phyloP scores from a whole-genome alignment of 2,329 filamentous ascomycete species.

The Diaporthe sp. region DNA sequence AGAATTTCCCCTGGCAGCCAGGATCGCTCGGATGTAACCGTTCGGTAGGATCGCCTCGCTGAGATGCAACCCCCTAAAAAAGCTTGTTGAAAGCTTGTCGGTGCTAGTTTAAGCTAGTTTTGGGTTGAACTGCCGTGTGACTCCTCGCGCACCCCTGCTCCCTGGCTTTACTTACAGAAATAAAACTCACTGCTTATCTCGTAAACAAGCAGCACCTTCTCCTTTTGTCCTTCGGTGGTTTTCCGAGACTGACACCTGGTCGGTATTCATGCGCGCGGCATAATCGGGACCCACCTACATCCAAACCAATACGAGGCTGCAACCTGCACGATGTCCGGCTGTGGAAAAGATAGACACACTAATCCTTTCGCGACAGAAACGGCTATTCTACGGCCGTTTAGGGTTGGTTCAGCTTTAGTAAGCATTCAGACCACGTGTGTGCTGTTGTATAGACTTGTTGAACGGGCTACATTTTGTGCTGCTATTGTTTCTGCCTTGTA shows the following conservation, averaged over 20 bases:
- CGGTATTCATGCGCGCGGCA: background rate
- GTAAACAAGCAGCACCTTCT: slow-evolving; percentile 15
- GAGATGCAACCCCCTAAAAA: slow-evolving; percentile 24
- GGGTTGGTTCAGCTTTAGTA: background rate
- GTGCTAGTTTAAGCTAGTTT: slow-evolving; percentile 23
- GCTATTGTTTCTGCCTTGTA: no score
- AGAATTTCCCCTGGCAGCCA: background rate
- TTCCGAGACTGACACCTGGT: background rate
- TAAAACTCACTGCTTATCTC: background rate
- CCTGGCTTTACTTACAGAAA: background rate
- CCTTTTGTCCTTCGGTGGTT: background rate
- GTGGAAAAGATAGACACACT: background rate
- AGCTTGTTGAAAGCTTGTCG: slow-evolving; percentile 14
- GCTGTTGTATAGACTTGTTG: no score
- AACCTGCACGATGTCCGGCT: background rate
- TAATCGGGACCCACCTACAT: background rate
- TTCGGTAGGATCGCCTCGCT: background rate
- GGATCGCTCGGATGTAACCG: slow-evolving; percentile 17
- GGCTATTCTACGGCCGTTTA: background rate
- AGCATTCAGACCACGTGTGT: background rate
- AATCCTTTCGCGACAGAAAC: background rate
- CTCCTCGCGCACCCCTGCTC: background rate
- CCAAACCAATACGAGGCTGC: background rate
- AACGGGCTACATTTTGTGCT: no score
- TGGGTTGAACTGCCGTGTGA: slow-evolving; percentile 11